These are phyloP conservation scores for Nepenthes alata DNA, from an alignment of 179 eudicot species.

Conservation along the genomic window DNA sequence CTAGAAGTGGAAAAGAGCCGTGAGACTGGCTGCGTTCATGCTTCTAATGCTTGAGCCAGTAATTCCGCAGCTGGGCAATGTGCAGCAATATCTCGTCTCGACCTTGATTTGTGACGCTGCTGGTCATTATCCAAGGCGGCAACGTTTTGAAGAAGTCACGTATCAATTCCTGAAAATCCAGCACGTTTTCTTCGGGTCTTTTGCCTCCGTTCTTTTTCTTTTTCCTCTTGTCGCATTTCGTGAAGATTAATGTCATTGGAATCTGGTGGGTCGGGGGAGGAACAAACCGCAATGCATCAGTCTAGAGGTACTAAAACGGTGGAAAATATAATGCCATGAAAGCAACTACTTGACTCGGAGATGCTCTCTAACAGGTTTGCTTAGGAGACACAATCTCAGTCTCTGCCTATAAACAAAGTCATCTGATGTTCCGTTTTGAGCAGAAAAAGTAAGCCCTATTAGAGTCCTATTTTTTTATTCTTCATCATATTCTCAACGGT, in stretches of 20 bases:
- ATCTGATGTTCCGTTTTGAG: neutral
- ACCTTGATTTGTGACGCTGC: conserved; percentile 94
- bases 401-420: too few species aligned
- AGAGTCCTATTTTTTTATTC: too few species aligned
- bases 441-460: neutral
- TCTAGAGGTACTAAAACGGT: neutral
- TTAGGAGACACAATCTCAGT: neutral
- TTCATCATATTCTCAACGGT: too few species aligned
- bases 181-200: conserved; percentile 83
- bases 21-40: too few species aligned
- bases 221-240: conserved; percentile 94
- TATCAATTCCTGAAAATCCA: conserved; percentile 63
- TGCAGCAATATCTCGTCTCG: conserved; percentile 89
- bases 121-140: conserved; percentile 99
- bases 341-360: neutral
- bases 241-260: conserved; percentile 91
- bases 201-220: conserved; percentile 94
- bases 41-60: conserved; percentile 83
- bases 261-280: conserved; percentile 31
- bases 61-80: conserved; percentile 91
- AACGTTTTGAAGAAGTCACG: conserved; percentile 54
- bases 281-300: neutral
- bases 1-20: neutral
- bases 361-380: neutral
- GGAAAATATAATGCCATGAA: neutral